Evolutionary conservation across 345 rosid genomes (phyloP).

Genomic region (Anacardium occidentale): DNA sequence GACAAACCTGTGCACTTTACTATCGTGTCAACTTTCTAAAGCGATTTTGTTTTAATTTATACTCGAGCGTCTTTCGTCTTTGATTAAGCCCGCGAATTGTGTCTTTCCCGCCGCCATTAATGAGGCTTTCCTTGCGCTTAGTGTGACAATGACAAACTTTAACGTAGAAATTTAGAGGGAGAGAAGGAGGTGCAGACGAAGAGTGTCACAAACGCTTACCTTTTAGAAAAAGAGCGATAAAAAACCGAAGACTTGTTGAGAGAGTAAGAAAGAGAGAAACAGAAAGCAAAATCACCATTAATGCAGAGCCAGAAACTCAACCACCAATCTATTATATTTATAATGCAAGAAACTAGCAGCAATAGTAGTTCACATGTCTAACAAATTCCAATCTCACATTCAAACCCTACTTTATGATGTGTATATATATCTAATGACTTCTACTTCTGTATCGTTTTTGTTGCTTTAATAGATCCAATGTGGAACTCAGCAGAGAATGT

Average conservation of each 20-base stretch:
- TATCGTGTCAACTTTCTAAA: not conserved
- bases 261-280: slow-evolving; percentile 1
- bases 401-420: not conserved
- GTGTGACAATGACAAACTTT: slow-evolving; percentile 15
- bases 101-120: slow-evolving; percentile 63
- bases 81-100: not conserved
- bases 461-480: slow-evolving; percentile 38
- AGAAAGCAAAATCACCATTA: slow-evolving; percentile 33
- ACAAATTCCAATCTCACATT: not conserved
- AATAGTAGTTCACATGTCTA: not conserved
- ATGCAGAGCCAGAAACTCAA: slow-evolving; percentile 43
- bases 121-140: slow-evolving; percentile 22
- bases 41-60: not conserved
- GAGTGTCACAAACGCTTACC: not conserved
- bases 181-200: not conserved
- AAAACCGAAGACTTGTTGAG: slow-evolving; percentile 3
- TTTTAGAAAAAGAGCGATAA: not conserved
- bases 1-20: not conserved
- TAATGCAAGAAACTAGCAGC: slow-evolving; percentile 5
- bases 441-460: slow-evolving; percentile 1
- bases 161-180: slow-evolving; percentile 14
- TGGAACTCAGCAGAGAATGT: slow-evolving; percentile 84
- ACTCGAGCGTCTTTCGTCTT: not conserved
- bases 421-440: not conserved
- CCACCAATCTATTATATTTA: slow-evolving; percentile 35